Evolutionary conservation across 208 protist species (phyloP), one percentile per base, ranked within the genome.

Genomic region (Herpetomonas muscarum): DNA sequence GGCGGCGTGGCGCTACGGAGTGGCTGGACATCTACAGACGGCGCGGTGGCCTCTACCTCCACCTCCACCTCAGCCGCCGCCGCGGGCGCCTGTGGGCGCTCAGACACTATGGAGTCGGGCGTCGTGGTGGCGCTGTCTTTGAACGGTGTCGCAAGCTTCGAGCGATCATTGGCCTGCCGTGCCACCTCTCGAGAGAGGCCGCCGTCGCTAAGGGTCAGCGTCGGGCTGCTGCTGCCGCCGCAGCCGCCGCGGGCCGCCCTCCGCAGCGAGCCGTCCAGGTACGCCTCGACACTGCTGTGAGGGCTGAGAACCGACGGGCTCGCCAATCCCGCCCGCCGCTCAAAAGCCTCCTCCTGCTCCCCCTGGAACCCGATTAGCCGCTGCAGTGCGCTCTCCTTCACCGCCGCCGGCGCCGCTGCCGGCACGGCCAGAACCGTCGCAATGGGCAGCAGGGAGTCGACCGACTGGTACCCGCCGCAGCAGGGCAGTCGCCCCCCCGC

Each of bases 321-420:
- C 7, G 60, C 28, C 22, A 25, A 44, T 25, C 6, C 34, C 44
- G 42, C 52, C 30, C 55, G 53, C 1, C 47, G 48, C 41, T 64
- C 64, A 15, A 79, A 37, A n/a, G 58, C 69, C 44, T 74, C 69
- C 48, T 77, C 74, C 70, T 90, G 79, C 63, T 91, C 76, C 1
- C 68, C 70, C 51, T 90, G 85, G 55, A 94, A 64, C 17, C 69
- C 74, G 21, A 89, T 57, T 30, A 94, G 78, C 25, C 81, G 74
- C 66, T 91, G 83, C 47, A 92, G 61, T 37, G 82, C 71, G 39
- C 51, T 59, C 55, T 94, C 84, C 66, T 94, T 92, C 48, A 76
- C 48, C 25, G 45, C 39, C 21, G 72, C 67, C 5, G 74, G 31
- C 0, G 79, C 42, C n/a, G 57, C 55, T n/a, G 59, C 41, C 12